Evolutionary conservation across 371 early-diverging fungal genomes (phyloP).

Genomic region (Mucor lusitanicus): DNA sequence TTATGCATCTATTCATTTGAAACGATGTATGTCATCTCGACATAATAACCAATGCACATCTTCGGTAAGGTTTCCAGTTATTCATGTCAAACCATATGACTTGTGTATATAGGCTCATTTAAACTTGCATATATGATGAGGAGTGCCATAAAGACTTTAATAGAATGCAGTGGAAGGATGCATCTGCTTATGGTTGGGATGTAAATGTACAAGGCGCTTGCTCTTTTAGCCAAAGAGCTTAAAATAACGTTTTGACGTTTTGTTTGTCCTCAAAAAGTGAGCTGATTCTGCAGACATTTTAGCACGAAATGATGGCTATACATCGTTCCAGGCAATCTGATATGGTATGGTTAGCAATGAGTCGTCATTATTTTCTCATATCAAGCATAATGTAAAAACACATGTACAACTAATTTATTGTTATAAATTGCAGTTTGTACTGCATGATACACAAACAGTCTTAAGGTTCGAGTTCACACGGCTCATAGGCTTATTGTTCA

Average conservation of each 20-base stretch:
- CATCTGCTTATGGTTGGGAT: neutral
- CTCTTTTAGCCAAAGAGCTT: neutral
- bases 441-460: neutral
- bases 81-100: neutral
- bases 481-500: neutral
- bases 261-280: neutral
- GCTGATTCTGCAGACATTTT: neutral
- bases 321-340: neutral
- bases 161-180: neutral
- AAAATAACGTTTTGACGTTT: neutral
- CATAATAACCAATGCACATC: neutral
- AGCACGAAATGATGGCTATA: neutral
- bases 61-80: neutral
- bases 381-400: neutral
- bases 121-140: neutral
- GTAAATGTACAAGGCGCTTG: too few species aligned
- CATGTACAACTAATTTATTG: neutral
- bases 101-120: neutral
- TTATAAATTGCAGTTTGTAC: neutral
- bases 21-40: neutral
- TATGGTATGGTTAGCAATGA: neutral
- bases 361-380: neutral
- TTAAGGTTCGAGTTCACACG: neutral
- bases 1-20: neutral
- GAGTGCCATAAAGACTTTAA: neutral